These are phyloP conservation scores for Garcia nutans DNA, from an alignment of 345 rosid genomes.

Conservation along the genomic window DNA sequence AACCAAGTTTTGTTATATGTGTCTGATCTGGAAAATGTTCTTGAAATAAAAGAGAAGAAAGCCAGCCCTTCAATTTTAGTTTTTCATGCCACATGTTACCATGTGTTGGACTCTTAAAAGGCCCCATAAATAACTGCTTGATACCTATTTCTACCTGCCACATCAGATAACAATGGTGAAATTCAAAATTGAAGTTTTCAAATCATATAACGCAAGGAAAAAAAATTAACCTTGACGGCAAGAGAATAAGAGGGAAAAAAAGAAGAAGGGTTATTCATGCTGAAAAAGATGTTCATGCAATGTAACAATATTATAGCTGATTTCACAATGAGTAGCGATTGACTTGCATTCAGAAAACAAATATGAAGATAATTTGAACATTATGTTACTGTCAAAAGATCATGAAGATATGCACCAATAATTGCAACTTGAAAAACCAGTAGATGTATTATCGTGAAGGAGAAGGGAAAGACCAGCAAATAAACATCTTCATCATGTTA, in stretches of 20 bases:
- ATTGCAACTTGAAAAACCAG: neutral
- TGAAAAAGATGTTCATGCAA: neutral
- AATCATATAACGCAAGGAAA: neutral
- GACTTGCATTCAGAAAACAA: neutral
- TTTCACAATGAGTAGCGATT: neutral
- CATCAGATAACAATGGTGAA: slow-evolving; percentile 12
- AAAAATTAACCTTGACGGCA: neutral
- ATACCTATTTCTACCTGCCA: slow-evolving; percentile 85
- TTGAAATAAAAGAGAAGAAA: slow-evolving; percentile 69
- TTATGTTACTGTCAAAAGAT: neutral
- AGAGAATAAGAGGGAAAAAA: neutral
- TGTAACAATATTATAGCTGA: neutral
- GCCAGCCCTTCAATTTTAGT: slow-evolving; percentile 87
- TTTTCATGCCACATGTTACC: slow-evolving; percentile 64
- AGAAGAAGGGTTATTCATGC: neutral
- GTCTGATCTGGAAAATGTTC: slow-evolving; percentile 87
- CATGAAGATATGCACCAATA: neutral
- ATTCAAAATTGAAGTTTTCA: neutral
- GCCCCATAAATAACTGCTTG: slow-evolving; percentile 67
- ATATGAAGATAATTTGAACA: neutral
- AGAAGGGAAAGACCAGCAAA: neutral
- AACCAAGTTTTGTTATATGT: too few species aligned
- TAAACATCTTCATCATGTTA: neutral
- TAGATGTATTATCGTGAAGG: neutral
- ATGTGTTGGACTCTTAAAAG: slow-evolving; percentile 59